A percentile compares a stretch with the other conserved stretches of the same genome.
Conservation (phyloP, 352 stramenopile species). For the Pythium periplocum region DNA sequence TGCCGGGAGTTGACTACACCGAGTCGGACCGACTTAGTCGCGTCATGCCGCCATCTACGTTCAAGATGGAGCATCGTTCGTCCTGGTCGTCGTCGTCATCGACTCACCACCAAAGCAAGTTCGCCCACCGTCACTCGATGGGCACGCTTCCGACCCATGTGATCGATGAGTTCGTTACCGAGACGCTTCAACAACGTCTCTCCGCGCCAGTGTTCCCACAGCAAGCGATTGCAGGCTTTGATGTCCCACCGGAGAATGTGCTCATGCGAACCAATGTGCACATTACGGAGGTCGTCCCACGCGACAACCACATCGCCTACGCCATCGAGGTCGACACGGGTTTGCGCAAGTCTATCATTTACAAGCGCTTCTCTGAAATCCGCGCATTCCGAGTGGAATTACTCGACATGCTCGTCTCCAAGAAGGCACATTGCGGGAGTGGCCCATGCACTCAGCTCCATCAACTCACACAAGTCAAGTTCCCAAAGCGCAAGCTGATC, state of each 20-base stretch:
- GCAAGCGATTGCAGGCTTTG: background rate
- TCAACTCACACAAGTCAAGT: conserved; percentile 44
- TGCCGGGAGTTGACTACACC: no score
- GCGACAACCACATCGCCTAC: conserved; percentile 42
- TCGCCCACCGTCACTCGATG: background rate
- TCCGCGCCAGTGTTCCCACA: background rate
- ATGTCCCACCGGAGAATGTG: conserved; percentile 8
- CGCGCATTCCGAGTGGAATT: conserved; percentile 48
- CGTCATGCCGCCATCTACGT: no score
- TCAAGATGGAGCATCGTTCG: no score
- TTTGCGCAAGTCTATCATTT: conserved; percentile 40
- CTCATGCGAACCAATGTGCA: conserved; percentile 21
- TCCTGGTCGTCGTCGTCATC: no score
- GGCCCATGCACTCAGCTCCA: conserved; percentile 38
- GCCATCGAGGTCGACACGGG: conserved; percentile 50
- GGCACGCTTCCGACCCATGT: background rate
- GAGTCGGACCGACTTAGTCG: no score
- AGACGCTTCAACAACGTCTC: background rate
- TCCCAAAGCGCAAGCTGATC: conserved; percentile 38
- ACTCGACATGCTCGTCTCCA: conserved; percentile 18
- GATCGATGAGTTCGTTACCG: background rate
- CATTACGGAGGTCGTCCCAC: conserved; percentile 38
- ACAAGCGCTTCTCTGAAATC: conserved; percentile 74
- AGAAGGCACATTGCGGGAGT: conserved; percentile 22
- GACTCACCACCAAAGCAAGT: no score